phyloP scores from a whole-genome alignment of 169 alveolate genomes.

The Plasmodium billcollinsi region DNA sequence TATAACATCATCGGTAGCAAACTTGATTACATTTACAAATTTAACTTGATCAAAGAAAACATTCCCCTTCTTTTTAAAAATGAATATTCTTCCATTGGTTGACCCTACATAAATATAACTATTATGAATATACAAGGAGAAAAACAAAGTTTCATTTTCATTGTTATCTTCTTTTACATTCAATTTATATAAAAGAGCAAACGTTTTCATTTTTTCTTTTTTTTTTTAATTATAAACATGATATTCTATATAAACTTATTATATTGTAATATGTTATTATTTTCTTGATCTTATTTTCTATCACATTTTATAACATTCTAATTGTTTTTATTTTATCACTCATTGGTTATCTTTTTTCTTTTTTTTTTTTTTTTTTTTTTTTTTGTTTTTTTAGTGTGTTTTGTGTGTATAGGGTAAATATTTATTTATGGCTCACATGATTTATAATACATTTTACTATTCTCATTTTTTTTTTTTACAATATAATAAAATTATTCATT shows the following conservation, averaged over 20 bases:
- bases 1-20: constrained; percentile 6
- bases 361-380: constrained; percentile 4
- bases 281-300: too few species aligned
- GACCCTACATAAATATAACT: constrained; percentile 48
- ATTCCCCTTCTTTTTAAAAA: constrained; percentile 36
- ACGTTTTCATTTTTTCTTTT: constrained; percentile 63
- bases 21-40: constrained; percentile 22
- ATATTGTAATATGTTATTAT: too few species aligned
- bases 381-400: background rate
- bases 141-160: constrained; percentile 15
- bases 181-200: constrained; percentile 49
- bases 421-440: too few species aligned
- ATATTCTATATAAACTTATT: background rate
- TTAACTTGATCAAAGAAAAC: constrained; percentile 7
- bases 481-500: too few species aligned
- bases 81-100: constrained; percentile 49
- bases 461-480: too few species aligned
- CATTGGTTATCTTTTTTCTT: background rate
- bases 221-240: background rate
- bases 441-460: too few species aligned
- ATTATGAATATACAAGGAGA: constrained; percentile 26
- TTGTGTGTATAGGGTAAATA: too few species aligned
- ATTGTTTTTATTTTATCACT: background rate
- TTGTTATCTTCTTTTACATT: constrained; percentile 17
- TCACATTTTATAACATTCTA: too few species aligned